phyloP scores from a whole-genome alignment of 1,284 basidiomycete genomes.

The Cystobasidium pallidum region DNA sequence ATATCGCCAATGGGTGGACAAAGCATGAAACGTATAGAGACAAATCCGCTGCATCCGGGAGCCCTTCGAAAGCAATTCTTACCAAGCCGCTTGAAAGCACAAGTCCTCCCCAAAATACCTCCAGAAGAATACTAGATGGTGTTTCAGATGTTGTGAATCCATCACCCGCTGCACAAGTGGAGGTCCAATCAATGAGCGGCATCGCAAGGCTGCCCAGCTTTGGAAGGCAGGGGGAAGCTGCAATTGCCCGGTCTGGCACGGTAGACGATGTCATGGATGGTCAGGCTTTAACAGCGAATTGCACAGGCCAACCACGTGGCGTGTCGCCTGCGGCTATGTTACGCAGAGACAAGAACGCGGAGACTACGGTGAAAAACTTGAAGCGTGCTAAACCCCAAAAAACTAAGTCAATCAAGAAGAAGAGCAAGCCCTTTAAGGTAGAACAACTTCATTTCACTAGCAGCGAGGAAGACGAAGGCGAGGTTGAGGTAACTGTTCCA shows the following conservation, averaged over 20 bases:
- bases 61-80: background rate
- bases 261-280: background rate
- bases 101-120: background rate
- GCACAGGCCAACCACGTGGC: background rate
- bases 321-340: no score
- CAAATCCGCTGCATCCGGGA: background rate
- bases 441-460: slow-evolving; percentile 52
- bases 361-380: background rate
- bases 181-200: background rate
- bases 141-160: background rate
- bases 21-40: slow-evolving; percentile 54
- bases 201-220: background rate
- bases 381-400: background rate
- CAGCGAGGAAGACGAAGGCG: slow-evolving; percentile 52
- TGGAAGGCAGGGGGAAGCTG: background rate
- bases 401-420: slow-evolving; percentile 2
- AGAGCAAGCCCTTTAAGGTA: slow-evolving; percentile 45
- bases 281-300: background rate
- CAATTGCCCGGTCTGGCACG: background rate
- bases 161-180: background rate
- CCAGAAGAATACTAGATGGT: background rate
- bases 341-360: background rate
- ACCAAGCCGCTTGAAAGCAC: background rate
- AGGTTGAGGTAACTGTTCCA: background rate
- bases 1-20: slow-evolving; percentile 64